Percentiles rank a stretch among this genome's conserved stretches.
phyloP scores from a whole-genome alignment of 1,284 basidiomycete species.

The Cryptococcus sp. region DNA sequence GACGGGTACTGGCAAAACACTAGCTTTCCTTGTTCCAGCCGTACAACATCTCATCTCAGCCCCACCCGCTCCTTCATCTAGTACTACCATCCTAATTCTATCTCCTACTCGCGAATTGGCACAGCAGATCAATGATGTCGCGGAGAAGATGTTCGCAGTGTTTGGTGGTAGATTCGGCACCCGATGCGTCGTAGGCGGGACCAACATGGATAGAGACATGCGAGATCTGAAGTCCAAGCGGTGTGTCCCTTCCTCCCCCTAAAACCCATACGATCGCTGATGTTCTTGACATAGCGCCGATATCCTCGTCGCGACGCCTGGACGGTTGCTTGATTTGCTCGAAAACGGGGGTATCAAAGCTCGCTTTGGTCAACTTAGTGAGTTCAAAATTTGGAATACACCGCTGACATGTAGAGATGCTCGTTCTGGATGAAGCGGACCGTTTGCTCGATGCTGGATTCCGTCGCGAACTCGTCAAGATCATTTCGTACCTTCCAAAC shows the following conservation, averaged over 20 bases:
- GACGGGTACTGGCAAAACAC: slow-evolving; percentile 60
- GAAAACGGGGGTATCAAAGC: slow-evolving; percentile 47
- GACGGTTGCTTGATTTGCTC: slow-evolving; percentile 55
- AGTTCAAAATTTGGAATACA: slow-evolving; percentile 11
- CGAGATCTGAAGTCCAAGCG: slow-evolving; percentile 42
- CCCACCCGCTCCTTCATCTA: slow-evolving; percentile 16
- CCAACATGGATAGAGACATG: slow-evolving; percentile 52
- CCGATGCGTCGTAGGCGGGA: slow-evolving; percentile 55
- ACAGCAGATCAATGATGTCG: slow-evolving; percentile 49
- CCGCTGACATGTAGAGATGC: slow-evolving; percentile 35
- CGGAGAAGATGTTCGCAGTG: slow-evolving; percentile 18
- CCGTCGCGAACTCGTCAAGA: slow-evolving; percentile 41
- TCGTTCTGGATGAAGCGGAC: slow-evolving; percentile 58
- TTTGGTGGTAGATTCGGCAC: slow-evolving; percentile 34
- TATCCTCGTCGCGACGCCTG: slow-evolving; percentile 50
- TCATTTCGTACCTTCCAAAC: slow-evolving; percentile 48
- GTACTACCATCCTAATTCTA: slow-evolving; percentile 51
- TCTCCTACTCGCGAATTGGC: slow-evolving; percentile 58
- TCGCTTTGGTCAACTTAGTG: slow-evolving; percentile 38
- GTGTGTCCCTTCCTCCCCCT: slow-evolving; percentile 14
- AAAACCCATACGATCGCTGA: neutral
- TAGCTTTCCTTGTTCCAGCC: slow-evolving; percentile 58
- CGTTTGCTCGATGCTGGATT: slow-evolving; percentile 54
- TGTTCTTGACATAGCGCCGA: neutral
- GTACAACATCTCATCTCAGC: slow-evolving; percentile 51